Percentiles rank a stretch among this genome's conserved stretches.
Evolutionary conservation across 192 early-diverging fungal species (phyloP).

Genomic region (Linnemannia elongata): DNA sequence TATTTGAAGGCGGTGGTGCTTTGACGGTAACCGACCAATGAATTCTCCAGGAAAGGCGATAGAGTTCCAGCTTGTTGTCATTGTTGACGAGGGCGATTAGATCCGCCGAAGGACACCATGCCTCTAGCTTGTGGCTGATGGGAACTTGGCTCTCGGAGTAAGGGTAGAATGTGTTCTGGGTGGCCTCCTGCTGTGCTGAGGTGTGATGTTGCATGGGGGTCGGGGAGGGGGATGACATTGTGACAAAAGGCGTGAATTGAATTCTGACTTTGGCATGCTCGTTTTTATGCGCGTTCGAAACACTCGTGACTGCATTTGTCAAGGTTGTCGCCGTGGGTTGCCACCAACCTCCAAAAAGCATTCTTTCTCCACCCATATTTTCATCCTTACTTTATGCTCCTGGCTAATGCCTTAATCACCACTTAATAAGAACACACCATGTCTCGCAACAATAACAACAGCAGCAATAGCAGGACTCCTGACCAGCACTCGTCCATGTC

Average conservation of each 20-base stretch:
- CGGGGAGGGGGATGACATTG: background rate
- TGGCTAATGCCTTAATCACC: background rate
- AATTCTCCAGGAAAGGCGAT: slow-evolving; percentile 38
- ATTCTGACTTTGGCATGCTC: background rate
- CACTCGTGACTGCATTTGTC: background rate
- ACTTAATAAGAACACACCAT: background rate
- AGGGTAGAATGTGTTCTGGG: slow-evolving; percentile 15
- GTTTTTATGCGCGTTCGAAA: background rate
- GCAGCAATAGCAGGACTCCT: background rate
- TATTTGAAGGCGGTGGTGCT: background rate
- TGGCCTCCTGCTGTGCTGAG: background rate
- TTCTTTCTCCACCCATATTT: background rate
- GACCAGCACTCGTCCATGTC: background rate
- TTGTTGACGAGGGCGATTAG: slow-evolving; percentile 34
- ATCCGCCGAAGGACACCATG: slow-evolving; percentile 44
- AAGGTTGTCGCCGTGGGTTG: background rate
- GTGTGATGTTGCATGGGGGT: background rate
- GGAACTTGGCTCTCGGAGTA: slow-evolving; percentile 36
- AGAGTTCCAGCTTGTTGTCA: slow-evolving; percentile 40
- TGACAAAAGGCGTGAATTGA: background rate
- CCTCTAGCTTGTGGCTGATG: slow-evolving; percentile 12
- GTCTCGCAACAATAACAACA: background rate
- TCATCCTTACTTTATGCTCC: background rate
- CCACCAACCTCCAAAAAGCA: background rate
- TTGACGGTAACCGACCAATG: slow-evolving; percentile 38